phyloP scores from a whole-genome alignment of 2,329 filamentous ascomycete genomes.

The Pseudocercospora vitis region DNA sequence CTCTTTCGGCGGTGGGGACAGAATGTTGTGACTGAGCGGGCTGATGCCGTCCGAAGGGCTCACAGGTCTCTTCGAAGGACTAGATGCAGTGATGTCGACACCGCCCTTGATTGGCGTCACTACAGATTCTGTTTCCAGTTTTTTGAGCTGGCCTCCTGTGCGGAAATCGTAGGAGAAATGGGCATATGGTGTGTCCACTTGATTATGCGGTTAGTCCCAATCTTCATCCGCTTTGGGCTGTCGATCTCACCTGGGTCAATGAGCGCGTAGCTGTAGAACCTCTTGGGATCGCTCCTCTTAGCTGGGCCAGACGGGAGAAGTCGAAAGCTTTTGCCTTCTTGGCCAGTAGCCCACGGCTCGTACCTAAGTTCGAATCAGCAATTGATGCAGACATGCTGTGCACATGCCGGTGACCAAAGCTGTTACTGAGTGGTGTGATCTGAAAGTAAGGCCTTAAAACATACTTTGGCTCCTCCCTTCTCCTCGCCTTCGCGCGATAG shows the following conservation, averaged over 20 bases:
- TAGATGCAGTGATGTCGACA: conserved; percentile 13
- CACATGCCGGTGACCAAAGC: neutral
- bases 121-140: neutral
- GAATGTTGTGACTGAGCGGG: neutral
- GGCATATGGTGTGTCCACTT: conserved; percentile 51
- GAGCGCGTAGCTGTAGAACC: conserved; percentile 52
- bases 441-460: neutral
- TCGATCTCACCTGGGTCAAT: conserved; percentile 50
- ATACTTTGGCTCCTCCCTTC: conserved; percentile 38
- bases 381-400: neutral
- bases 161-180: conserved; percentile 43
- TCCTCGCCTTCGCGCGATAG: conserved; percentile 43
- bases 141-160: conserved; percentile 10
- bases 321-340: conserved; percentile 12
- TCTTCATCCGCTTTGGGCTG: no score
- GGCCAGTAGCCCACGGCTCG: conserved; percentile 6
- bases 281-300: conserved; percentile 42
- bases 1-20: conserved; percentile 7
- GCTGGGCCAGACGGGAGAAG: conserved; percentile 28
- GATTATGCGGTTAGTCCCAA: no score
- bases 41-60: no score
- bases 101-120: neutral
- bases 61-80: conserved; percentile 6
- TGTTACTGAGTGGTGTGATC: neutral
- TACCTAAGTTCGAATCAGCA: conserved; percentile 5